phyloP scores from a whole-genome alignment of 2,329 filamentous ascomycete genomes.

The Venturiaceae sp. region DNA sequence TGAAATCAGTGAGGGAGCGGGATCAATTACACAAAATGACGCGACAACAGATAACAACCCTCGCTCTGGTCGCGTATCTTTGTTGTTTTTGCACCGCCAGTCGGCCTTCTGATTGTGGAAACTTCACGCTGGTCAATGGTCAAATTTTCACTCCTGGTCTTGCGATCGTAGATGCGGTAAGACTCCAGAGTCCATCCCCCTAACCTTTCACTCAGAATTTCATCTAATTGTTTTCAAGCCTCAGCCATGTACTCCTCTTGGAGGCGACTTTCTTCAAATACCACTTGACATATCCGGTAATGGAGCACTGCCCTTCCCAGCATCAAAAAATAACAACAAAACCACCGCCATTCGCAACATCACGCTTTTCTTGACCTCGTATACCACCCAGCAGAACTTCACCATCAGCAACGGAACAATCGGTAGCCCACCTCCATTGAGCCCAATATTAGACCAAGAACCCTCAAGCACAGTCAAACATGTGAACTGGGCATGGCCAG shows the following conservation, averaged over 20 bases:
- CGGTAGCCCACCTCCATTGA: slow-evolving; percentile 41
- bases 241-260: background rate
- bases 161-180: slow-evolving; percentile 50
- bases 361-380: slow-evolving; percentile 58
- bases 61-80: too few relatives aligned
- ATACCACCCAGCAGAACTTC: slow-evolving; percentile 53
- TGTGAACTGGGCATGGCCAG: slow-evolving; percentile 62
- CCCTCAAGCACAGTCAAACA: slow-evolving; percentile 62
- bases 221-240: too few relatives aligned
- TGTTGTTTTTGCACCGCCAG: too few relatives aligned
- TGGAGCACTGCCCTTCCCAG: slow-evolving; percentile 51
- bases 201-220: too few relatives aligned
- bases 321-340: too few relatives aligned
- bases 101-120: too few relatives aligned
- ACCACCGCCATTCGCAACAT: slow-evolving; percentile 55
- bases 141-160: slow-evolving; percentile 63
- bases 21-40: too few relatives aligned
- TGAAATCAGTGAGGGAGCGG: too few relatives aligned
- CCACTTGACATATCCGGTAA: slow-evolving; percentile 59
- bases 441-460: slow-evolving; percentile 55
- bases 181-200: slow-evolving; percentile 5
- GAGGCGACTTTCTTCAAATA: slow-evolving; percentile 44
- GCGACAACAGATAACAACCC: too few relatives aligned
- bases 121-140: slow-evolving; percentile 51
- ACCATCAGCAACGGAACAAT: slow-evolving; percentile 56